A percentile compares a stretch with the other conserved stretches of the same genome.
Conservation (phyloP, 139 green algal genomes). For the Picochlorum sp. region DNA sequence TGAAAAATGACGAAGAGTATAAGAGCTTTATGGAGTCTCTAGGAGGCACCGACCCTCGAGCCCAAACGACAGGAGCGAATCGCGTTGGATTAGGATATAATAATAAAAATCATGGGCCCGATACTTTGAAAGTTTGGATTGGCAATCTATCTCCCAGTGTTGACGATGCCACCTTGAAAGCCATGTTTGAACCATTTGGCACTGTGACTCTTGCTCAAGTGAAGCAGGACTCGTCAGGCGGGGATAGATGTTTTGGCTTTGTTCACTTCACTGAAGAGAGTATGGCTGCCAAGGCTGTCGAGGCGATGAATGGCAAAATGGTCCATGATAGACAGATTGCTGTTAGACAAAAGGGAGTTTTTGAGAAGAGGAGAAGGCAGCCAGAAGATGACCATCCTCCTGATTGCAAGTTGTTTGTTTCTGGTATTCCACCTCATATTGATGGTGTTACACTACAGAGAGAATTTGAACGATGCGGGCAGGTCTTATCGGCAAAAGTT, state of each 20-base stretch:
- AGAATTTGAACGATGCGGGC: slow-evolving; percentile 32
- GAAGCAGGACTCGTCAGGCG: slow-evolving; percentile 2
- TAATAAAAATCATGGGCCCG: slow-evolving; percentile 26
- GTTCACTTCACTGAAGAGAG: slow-evolving; percentile 66
- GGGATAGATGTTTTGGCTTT: slow-evolving; percentile 74
- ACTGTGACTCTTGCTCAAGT: slow-evolving; percentile 53
- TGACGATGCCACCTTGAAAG: slow-evolving; percentile 38
- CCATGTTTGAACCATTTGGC: slow-evolving; percentile 69
- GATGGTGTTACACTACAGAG: slow-evolving; percentile 17
- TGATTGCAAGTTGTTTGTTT: slow-evolving; percentile 34
- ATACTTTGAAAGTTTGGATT: slow-evolving; percentile 75
- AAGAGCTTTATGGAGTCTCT: slow-evolving; percentile 83
- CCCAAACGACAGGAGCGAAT: not conserved
- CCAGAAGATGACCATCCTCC: slow-evolving; percentile 19
- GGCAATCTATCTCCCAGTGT: slow-evolving; percentile 63
- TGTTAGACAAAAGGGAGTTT: slow-evolving; percentile 14
- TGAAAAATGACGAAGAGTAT: slow-evolving; percentile 83
- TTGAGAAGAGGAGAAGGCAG: not conserved
- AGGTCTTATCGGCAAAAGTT: slow-evolving; percentile 30
- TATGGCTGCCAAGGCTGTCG: slow-evolving; percentile 37
- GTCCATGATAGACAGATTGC: slow-evolving; percentile 23
- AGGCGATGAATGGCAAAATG: slow-evolving; percentile 34
- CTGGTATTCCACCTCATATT: slow-evolving; percentile 17
- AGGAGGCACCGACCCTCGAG: slow-evolving; percentile 51
- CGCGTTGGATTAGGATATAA: not conserved